Evolutionary conservation across 192 early-diverging fungal species (phyloP).

Genomic region (Oehlia diaphana): DNA sequence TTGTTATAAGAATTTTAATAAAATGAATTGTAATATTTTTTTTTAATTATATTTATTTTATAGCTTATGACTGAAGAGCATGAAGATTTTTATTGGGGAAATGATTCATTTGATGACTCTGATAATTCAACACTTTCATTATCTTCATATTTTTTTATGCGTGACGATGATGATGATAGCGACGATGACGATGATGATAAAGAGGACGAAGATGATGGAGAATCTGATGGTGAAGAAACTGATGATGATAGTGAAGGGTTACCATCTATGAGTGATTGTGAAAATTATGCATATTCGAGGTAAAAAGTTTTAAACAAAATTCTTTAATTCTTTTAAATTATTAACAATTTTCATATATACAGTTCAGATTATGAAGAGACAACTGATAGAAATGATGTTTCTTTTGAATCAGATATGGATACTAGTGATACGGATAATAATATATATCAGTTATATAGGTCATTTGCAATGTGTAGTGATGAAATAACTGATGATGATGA

Average conservation of each 20-base stretch:
- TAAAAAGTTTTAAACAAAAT: background rate
- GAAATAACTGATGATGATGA: background rate
- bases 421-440: background rate
- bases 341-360: background rate
- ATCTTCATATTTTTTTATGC: background rate
- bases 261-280: background rate
- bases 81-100: background rate
- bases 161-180: too few species aligned
- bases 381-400: background rate
- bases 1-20: background rate
- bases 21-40: background rate
- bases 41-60: background rate
- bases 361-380: background rate
- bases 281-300: background rate
- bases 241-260: background rate
- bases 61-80: background rate
- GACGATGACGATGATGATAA: background rate
- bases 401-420: background rate
- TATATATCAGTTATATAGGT: background rate
- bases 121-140: background rate
- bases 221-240: background rate
- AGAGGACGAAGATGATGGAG: background rate
- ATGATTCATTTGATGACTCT: background rate
- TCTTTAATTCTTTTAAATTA: background rate
- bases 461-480: background rate